Percentiles rank a stretch among this genome's conserved stretches.
Conservation (phyloP, 73 alveolate species). For the Symbiodinium pilosum region DNA sequence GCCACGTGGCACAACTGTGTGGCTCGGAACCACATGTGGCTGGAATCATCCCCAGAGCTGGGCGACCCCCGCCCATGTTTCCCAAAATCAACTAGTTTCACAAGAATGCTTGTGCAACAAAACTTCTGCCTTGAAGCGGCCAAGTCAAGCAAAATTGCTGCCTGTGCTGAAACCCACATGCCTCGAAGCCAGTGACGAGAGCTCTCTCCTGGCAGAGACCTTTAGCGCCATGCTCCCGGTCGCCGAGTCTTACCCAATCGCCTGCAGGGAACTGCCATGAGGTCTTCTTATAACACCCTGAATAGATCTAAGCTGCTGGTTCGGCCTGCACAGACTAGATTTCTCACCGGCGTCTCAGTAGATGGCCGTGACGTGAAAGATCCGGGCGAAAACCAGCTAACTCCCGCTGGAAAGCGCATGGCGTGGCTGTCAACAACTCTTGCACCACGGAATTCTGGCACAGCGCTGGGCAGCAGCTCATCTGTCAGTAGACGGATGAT, state of each 20-base stretch:
- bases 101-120: too few species aligned
- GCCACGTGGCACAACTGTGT: too few species aligned
- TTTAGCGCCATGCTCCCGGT: conserved; percentile 89
- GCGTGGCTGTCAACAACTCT: conserved; percentile 91
- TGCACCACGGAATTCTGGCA: conserved; percentile 66
- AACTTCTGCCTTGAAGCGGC: background rate
- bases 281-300: background rate
- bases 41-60: too few species aligned
- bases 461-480: conserved; percentile 86
- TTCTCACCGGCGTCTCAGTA: conserved; percentile 66
- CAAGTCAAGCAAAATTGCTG: background rate
- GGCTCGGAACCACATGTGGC: too few species aligned
- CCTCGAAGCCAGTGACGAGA: conserved; percentile 62
- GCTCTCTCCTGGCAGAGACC: conserved; percentile 92
- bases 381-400: conserved; percentile 82
- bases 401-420: conserved; percentile 57
- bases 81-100: too few species aligned
- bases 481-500: conserved; percentile 47
- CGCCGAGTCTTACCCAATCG: conserved; percentile 90
- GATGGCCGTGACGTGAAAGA: conserved; percentile 42
- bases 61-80: too few species aligned
- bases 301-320: background rate
- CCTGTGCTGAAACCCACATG: background rate
- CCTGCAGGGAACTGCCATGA: background rate
- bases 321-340: conserved; percentile 85